These are phyloP conservation scores for Alternaria sp. DNA, from an alignment of 2,329 filamentous ascomycete genomes.

Conservation along the genomic window DNA sequence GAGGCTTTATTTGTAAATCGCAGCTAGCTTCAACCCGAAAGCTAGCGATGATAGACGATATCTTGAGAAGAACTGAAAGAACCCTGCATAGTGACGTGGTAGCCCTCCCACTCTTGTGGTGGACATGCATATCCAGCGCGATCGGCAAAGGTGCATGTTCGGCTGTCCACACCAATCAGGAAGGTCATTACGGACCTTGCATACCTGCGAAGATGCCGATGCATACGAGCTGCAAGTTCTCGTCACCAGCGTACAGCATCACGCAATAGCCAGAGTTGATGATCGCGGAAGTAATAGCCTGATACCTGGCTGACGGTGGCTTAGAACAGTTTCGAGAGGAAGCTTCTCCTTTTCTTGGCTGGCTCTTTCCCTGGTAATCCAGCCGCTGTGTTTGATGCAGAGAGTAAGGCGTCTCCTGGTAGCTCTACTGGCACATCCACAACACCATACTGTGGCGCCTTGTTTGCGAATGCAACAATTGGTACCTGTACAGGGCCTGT, in stretches of 20 bases:
- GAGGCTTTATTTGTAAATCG: constrained; percentile 21
- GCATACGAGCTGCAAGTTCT: not conserved
- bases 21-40: constrained; percentile 17
- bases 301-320: not conserved
- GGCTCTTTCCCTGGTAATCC: constrained; percentile 7
- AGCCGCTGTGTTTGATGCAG: constrained; percentile 21
- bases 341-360: constrained; percentile 37
- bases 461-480: constrained; percentile 18
- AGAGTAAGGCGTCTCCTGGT: constrained; percentile 24
- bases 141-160: constrained; percentile 17
- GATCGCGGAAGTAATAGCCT: not conserved
- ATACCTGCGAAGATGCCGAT: constrained; percentile 1
- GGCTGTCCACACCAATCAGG: constrained; percentile 17
- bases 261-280: not conserved
- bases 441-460: constrained; percentile 21
- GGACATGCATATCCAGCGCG: constrained; percentile 7
- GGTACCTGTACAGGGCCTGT: constrained; percentile 21
- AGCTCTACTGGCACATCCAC: constrained; percentile 33
- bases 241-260: not conserved
- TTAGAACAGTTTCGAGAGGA: constrained; percentile 37
- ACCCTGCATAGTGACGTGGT: constrained; percentile 19
- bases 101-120: constrained; percentile 15
- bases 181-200: constrained; percentile 16
- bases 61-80: not conserved
- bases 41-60: constrained; percentile 7